Evolutionary conservation across 1,284 basidiomycete species (phyloP), one percentile per base, ranked within the genome.

Genomic region (Ustilago lituana): DNA sequence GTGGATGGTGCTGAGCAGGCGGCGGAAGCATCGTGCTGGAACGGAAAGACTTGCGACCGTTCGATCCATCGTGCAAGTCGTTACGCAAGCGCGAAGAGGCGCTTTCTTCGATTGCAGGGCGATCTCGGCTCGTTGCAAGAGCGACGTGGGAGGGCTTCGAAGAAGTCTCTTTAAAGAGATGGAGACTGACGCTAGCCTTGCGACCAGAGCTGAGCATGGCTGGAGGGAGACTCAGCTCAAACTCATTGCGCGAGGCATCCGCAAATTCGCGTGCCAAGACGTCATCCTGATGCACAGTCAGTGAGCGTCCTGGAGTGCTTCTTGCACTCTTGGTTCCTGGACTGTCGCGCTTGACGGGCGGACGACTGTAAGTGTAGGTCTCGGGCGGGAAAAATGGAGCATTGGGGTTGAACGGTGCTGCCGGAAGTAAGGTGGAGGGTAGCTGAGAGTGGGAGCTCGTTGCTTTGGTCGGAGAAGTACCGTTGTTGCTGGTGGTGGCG

Each of bases 91-190:
- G 46, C n/a, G 33, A 24, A 17, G 44, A 14, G 3, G 55, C 31
- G 11, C 26, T 29, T 17, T 66, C 57, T 10, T 60, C 57, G 17
- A 66, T 47, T 51, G 56, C 43, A 5, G 57, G 40, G 10, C 57
- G 40, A 4, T 56, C 57, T 27, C 57, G 56, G 19, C 57, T 60
- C 39, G 52, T 24, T 15, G 57, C 53, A 10, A 59, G 38, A 12
- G 57, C 63, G 24, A 51, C 31, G 11, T 58, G 55, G 11, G 67
- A 70, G 0, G 67, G 39, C 26, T 64, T 60, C 12, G 58, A 55
- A 4, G 68, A 74, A 12, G 76, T 74, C 56, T 77, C 74, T 38
- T 76, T 77, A 66, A 78, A 78, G n/a, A 78, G 57, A 22, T 78
- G 76, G 10, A 78, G 57, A 47, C 68, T 73, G 29, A 78, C 76